These are phyloP conservation scores for Nothophytophthora sp. DNA, from an alignment of 352 stramenopile species.

Conservation along the genomic window DNA sequence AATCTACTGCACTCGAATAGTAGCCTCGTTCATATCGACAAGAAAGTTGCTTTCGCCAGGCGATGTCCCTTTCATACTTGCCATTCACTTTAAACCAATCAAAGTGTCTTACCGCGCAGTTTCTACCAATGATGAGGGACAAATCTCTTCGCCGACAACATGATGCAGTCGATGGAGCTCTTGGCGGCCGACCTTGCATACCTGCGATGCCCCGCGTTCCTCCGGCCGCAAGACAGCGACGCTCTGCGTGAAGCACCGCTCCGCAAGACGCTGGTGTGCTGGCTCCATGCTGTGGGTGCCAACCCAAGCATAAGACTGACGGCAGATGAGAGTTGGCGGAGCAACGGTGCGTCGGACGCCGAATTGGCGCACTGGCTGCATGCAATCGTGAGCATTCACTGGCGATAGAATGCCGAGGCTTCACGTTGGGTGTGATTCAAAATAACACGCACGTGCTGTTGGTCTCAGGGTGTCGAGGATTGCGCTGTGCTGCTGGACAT, in stretches of 20 bases:
- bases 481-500: slow-evolving; percentile 27
- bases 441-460: too few relatives aligned
- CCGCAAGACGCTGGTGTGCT: slow-evolving; percentile 43
- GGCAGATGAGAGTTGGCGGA: slow-evolving; percentile 32
- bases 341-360: slow-evolving; percentile 24
- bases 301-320: slow-evolving; percentile 27
- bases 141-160: too few relatives aligned
- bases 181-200: slow-evolving; percentile 21
- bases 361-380: slow-evolving; percentile 37
- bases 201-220: slow-evolving; percentile 41
- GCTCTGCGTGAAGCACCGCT: slow-evolving; percentile 28
- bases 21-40: too few relatives aligned
- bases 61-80: too few relatives aligned
- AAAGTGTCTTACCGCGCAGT: too few relatives aligned
- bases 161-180: slow-evolving; percentile 10
- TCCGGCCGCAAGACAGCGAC: slow-evolving; percentile 3
- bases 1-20: too few relatives aligned
- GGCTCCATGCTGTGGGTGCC: slow-evolving; percentile 50
- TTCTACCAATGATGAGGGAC: too few relatives aligned
- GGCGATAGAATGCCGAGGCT: neutral
- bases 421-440: neutral
- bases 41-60: too few relatives aligned
- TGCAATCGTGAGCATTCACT: slow-evolving; percentile 13
- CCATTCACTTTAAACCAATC: too few relatives aligned
- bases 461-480: slow-evolving; percentile 25